A percentile compares a stretch with the other conserved stretches of the same genome.
Evolutionary conservation across 371 early-diverging fungal genomes (phyloP).

Genomic region (Synchytrium microbalum): DNA sequence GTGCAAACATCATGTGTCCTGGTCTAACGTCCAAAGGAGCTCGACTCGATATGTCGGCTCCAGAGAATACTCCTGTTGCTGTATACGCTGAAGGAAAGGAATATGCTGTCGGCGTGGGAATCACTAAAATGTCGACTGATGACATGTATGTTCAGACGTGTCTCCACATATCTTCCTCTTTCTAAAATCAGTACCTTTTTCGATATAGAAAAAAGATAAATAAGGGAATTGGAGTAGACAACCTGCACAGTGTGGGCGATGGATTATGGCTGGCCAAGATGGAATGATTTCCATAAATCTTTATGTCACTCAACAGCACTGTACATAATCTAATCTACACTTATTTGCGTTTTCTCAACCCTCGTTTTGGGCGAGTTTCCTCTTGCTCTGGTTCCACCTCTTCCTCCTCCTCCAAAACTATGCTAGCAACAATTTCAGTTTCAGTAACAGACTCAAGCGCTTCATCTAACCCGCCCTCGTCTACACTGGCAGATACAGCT

Average conservation of each 20-base stretch:
- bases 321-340: no score
- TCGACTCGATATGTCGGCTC: conserved; percentile 60
- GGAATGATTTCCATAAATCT: no score
- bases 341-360: no score
- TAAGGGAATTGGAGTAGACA: conserved; percentile 88
- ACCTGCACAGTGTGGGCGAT: conserved; percentile 81
- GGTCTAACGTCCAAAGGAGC: conserved; percentile 93
- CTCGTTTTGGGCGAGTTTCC: no score
- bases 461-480: no score
- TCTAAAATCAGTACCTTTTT: background rate
- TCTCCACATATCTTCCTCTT: background rate
- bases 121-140: conserved; percentile 77
- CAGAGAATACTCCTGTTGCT: conserved; percentile 69
- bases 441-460: no score
- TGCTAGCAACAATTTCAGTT: no score
- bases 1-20: conserved; percentile 98
- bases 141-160: conserved; percentile 67
- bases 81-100: conserved; percentile 96
- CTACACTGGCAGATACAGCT: no score
- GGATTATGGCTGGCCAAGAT: conserved; percentile 69
- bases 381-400: no score
- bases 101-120: conserved; percentile 84
- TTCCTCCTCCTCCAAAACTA: no score
- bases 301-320: no score
- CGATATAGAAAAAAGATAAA: conserved; percentile 62